Evolutionary conservation across 139 green algal species (phyloP), one percentile per base, ranked within the genome.

Genomic region (Diplosphaera chodatii): DNA sequence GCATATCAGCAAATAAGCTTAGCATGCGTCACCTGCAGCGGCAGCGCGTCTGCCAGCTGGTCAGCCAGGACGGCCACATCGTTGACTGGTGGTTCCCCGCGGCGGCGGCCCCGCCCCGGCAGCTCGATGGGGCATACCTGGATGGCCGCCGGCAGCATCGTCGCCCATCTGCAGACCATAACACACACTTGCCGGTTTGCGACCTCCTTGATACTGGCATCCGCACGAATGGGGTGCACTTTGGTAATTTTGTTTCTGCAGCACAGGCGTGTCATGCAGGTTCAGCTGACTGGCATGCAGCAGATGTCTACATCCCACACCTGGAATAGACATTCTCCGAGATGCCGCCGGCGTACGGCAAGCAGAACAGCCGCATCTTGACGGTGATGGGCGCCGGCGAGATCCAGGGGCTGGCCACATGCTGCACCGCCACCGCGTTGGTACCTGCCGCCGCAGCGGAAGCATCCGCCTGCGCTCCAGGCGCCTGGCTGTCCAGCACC

Each of bases 91-190:
- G 70, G 21, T 32, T 86, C 77, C 23, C 31, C 63, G 6, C 41
- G 48, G 21, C 78, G 65, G 29, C 80, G 62, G 3, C 80, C 80
- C 0, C 80, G 65, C 18, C 80, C 80, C 6, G 80, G 80, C 0
- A 86, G 41, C 59, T 86, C 78, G 0, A 86, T 67, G 6, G 80
- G 80, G 64, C 79, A 86, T 0, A 86, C 70, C 29, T 86, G 74
- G 15, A 86, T 68, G 27, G 64, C 79, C 10, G 80, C 63, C 22
- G 80, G 80, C 73, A 85, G 28, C 66, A 84, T 68, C 31, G 68
- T 68, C 16, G 70, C 64, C 74, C 78, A 86, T 37, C 77, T 79
- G 67, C 20, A 67, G 30, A 32, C 4, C 30, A 27, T 67, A n/a
- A n/a, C n/a, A n/a, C n/a, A n/a, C n/a, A n/a, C n/a, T n/a, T n/a